Percentiles rank a stretch among this genome's conserved stretches.
phyloP scores from a whole-genome alignment of 2,329 filamentous ascomycete genomes.

The Aureobasidium zeae region DNA sequence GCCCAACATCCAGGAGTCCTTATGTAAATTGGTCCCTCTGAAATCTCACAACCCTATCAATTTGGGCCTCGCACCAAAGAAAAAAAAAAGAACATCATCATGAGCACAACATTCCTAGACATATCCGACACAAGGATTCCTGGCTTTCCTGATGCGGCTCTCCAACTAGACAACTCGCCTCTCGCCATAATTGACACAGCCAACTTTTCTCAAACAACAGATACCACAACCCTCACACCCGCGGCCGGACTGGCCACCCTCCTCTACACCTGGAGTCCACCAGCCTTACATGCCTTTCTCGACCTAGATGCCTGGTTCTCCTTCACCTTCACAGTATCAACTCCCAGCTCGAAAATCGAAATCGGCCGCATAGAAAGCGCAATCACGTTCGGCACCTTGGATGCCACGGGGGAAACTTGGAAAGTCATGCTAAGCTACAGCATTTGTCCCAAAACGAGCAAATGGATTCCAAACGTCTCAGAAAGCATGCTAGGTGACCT shows the following conservation, averaged over 20 bases:
- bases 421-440: conserved; percentile 19
- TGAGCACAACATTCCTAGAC: background rate
- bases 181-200: background rate
- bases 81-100: background rate
- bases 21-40: too few relatives aligned
- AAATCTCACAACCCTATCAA: too few relatives aligned
- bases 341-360: conserved; percentile 18
- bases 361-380: conserved; percentile 20
- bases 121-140: background rate
- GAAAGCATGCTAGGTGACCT: conserved; percentile 4
- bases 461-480: conserved; percentile 16
- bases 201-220: background rate
- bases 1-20: too few relatives aligned
- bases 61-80: too few relatives aligned
- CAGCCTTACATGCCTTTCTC: conserved; percentile 18
- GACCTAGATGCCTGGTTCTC: conserved; percentile 20
- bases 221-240: conserved; percentile 13
- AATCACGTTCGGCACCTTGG: conserved; percentile 19
- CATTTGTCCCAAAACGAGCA: conserved; percentile 1
- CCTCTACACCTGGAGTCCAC: conserved; percentile 20
- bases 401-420: conserved; percentile 17
- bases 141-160: background rate
- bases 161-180: background rate
- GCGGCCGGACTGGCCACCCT: conserved; percentile 19
- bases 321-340: conserved; percentile 19